Evolutionary conservation across 257 asterid species (phyloP).

Genomic region (Hygrophila difformis): DNA sequence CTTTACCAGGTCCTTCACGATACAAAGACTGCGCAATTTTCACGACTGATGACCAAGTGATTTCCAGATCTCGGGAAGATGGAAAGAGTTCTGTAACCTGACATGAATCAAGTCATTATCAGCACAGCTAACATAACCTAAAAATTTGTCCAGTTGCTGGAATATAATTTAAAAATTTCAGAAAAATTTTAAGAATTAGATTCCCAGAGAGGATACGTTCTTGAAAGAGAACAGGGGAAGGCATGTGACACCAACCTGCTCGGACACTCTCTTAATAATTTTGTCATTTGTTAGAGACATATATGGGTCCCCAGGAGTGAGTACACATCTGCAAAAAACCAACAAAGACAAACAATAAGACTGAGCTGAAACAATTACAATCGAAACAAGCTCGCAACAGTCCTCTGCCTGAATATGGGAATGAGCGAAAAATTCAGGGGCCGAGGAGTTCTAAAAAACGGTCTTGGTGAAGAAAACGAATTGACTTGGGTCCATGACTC

Average conservation of each 20-base stretch:
- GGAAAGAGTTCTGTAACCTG: slow-evolving; percentile 91
- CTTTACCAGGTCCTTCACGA: slow-evolving; percentile 96
- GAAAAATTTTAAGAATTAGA: no score
- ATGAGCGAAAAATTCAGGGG: no score
- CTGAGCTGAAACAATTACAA: slow-evolving; percentile 3
- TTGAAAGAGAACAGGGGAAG: background rate
- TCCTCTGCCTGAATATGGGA: no score
- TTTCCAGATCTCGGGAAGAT: slow-evolving; percentile 89
- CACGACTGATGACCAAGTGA: slow-evolving; percentile 96
- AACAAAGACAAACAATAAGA: slow-evolving; percentile 13
- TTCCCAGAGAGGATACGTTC: no score
- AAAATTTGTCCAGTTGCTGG: no score
- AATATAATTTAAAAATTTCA: no score
- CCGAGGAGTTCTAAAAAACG: no score
- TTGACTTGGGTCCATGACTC: no score
- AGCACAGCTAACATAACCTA: no score
- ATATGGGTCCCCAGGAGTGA: slow-evolving; percentile 98
- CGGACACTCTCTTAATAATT: slow-evolving; percentile 71
- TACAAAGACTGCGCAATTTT: slow-evolving; percentile 89
- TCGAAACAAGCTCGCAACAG: slow-evolving; percentile 2
- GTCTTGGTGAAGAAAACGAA: no score
- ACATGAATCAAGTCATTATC: slow-evolving; percentile 10
- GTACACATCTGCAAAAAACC: slow-evolving; percentile 64
- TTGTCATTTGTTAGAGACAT: slow-evolving; percentile 89
- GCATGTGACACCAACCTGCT: slow-evolving; percentile 61